These are phyloP conservation scores for Silybum marianum DNA, from an alignment of 129 eudicot genomes.

Conservation along the genomic window DNA sequence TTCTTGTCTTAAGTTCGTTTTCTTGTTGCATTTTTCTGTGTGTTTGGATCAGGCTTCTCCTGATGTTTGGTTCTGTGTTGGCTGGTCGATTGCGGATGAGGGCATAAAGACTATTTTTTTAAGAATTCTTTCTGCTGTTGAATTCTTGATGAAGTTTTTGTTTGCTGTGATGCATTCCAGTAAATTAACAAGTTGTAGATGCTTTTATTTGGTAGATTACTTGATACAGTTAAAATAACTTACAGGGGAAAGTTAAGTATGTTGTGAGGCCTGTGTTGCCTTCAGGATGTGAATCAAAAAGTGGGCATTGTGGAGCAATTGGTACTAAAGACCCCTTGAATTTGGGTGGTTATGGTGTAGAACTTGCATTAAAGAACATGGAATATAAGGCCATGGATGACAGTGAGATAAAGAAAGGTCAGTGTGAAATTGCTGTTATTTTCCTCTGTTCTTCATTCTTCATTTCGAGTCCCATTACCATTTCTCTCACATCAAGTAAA, in stretches of 20 bases:
- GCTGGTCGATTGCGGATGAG: background rate
- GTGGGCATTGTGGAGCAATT: slow-evolving; percentile 68
- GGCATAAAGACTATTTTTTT: background rate
- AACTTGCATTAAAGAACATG: slow-evolving; percentile 99
- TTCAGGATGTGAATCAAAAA: slow-evolving; percentile 82
- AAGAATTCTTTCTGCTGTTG: background rate
- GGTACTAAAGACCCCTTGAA: slow-evolving; percentile 75
- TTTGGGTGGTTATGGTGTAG: slow-evolving; percentile 97
- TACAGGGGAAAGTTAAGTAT: slow-evolving; percentile 84
- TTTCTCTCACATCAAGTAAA: background rate
- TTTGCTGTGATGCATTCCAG: background rate
- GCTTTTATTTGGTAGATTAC: slow-evolving; percentile 6
- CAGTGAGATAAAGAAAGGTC: slow-evolving; percentile 82
- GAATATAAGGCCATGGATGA: slow-evolving; percentile 99
- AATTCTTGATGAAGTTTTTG: no score
- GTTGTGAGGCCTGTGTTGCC: slow-evolving; percentile 87
- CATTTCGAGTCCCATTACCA: background rate
- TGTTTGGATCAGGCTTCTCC: slow-evolving; percentile 2
- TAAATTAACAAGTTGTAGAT: slow-evolving; percentile 3
- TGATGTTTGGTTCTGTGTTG: background rate
- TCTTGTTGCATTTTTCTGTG: background rate
- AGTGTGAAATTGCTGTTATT: background rate
- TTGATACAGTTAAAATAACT: slow-evolving; percentile 15
- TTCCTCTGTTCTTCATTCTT: background rate
- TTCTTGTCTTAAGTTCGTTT: background rate